Conservation (phyloP, 805 yeast species). For the Teunomyces gatunensis region DNA sequence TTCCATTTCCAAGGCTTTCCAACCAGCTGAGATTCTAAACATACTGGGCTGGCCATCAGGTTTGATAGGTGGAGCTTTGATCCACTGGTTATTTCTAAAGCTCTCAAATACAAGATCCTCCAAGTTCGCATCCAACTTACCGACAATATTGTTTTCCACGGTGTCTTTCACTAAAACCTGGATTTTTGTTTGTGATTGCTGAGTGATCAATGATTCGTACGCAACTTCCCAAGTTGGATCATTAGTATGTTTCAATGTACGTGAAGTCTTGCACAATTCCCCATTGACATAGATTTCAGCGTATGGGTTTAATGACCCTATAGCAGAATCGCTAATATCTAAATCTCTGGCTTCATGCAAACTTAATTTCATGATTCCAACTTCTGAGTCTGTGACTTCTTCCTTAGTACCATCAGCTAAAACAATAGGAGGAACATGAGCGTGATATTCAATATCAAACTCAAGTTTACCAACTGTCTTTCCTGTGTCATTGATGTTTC, state of each 20-base stretch:
- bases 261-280: constrained; percentile 51
- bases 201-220: constrained; percentile 58
- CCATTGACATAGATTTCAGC: constrained; percentile 65
- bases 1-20: constrained; percentile 67
- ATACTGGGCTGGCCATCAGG: constrained; percentile 23
- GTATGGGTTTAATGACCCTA: constrained; percentile 59
- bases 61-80: constrained; percentile 46
- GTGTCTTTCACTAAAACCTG: constrained; percentile 61
- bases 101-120: constrained; percentile 54
- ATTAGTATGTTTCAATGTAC: constrained; percentile 64
- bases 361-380: constrained; percentile 67
- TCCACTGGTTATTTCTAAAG: constrained; percentile 48
- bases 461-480: constrained; percentile 57
- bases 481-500: constrained; percentile 48
- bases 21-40: constrained; percentile 53
- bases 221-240: constrained; percentile 72
- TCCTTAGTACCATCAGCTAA: constrained; percentile 51
- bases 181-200: constrained; percentile 55
- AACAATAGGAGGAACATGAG: constrained; percentile 42
- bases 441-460: constrained; percentile 55
- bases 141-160: constrained; percentile 53
- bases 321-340: constrained; percentile 49
- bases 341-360: constrained; percentile 60
- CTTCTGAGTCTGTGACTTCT: constrained; percentile 57
- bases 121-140: constrained; percentile 49